phyloP scores from a whole-genome alignment of 768 basidiomycete genomes.

The Trametes meyenii region DNA sequence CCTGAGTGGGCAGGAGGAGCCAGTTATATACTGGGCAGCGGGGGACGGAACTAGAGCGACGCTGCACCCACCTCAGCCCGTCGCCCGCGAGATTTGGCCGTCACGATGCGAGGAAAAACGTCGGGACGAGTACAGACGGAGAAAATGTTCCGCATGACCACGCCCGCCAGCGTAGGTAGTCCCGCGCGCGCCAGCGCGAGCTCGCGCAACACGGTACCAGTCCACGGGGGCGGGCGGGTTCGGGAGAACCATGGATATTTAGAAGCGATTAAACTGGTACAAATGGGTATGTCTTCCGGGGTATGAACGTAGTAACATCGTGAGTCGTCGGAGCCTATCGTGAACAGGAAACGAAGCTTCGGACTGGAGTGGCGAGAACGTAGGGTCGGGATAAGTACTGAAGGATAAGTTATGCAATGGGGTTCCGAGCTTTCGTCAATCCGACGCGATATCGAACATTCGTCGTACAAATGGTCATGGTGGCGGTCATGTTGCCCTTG shows the following conservation, averaged over 20 bases:
- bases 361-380: neutral
- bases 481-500: slow-evolving; percentile 29
- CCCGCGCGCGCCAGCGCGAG: slow-evolving; percentile 11
- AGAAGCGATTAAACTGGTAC: slow-evolving; percentile 23
- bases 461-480: slow-evolving; percentile 13
- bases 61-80: neutral
- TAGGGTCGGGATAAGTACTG: slow-evolving; percentile 4
- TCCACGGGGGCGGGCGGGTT: slow-evolving; percentile 19
- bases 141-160: slow-evolving; percentile 23
- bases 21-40: slow-evolving; percentile 5
- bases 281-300: slow-evolving; percentile 19
- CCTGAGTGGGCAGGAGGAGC: neutral
- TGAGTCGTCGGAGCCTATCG: neutral
- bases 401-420: slow-evolving; percentile 17
- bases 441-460: neutral
- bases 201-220: slow-evolving; percentile 24
- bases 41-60: neutral
- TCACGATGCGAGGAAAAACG: slow-evolving; percentile 8
- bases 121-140: slow-evolving; percentile 10
- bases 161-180: neutral
- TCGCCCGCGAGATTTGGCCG: slow-evolving; percentile 21
- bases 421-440: neutral
- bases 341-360: neutral
- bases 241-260: slow-evolving; percentile 30
- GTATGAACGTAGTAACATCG: slow-evolving; percentile 16